Evolutionary conservation across 2,329 filamentous ascomycete genomes (phyloP).

Genomic region (Cytospora paraplurivora): DNA sequence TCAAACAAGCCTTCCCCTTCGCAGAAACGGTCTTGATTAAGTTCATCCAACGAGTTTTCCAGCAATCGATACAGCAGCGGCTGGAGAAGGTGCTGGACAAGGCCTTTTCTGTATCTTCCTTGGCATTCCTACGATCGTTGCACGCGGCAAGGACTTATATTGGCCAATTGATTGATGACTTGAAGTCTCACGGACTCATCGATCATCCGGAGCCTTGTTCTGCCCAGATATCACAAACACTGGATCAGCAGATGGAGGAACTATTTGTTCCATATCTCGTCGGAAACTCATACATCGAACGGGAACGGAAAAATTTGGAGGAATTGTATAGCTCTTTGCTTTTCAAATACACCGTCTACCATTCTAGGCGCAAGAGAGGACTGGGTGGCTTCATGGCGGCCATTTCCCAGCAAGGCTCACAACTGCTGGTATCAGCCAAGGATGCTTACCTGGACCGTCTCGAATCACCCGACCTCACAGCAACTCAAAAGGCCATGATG

Average conservation of each 20-base stretch:
- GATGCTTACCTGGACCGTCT: constrained; percentile 89
- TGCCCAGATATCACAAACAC: constrained; percentile 76
- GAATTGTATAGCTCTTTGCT: constrained; percentile 87
- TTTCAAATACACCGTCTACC: constrained; percentile 97
- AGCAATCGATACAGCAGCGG: constrained; percentile 95
- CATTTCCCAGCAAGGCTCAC: constrained; percentile 84
- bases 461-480: constrained; percentile 83
- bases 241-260: constrained; percentile 76
- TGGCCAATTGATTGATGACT: constrained; percentile 81
- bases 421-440: constrained; percentile 82
- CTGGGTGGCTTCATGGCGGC: constrained; percentile 92
- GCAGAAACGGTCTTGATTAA: constrained; percentile 91
- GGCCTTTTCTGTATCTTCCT: constrained; percentile 84
- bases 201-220: constrained; percentile 93
- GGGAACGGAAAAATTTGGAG: constrained; percentile 70
- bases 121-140: constrained; percentile 87
- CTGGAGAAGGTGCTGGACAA: constrained; percentile 96
- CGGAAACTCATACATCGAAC: constrained; percentile 70
- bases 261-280: constrained; percentile 72
- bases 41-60: constrained; percentile 94
- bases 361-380: constrained; percentile 83
- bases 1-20: constrained; percentile 93
- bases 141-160: constrained; percentile 93
- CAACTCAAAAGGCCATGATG: constrained; percentile 88
- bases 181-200: constrained; percentile 91